Evolutionary conservation across 2,329 filamentous ascomycete genomes (phyloP).

Genomic region (Fusarium sulawesiense): DNA sequence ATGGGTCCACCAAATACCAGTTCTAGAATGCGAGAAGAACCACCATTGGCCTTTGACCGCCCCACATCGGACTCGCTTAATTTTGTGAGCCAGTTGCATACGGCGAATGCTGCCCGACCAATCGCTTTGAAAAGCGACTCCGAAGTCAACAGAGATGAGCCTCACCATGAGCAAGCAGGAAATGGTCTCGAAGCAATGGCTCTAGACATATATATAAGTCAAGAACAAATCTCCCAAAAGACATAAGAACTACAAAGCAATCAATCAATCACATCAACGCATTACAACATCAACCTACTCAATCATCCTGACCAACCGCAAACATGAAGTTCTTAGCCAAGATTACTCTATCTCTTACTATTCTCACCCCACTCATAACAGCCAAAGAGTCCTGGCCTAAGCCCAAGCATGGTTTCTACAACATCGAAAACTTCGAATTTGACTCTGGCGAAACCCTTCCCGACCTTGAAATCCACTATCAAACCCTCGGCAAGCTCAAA

Average conservation of each 20-base stretch:
- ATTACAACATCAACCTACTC: no score
- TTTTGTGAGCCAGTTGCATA: background rate
- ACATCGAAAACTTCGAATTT: conserved; percentile 11
- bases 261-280: background rate
- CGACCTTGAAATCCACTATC: conserved; percentile 19
- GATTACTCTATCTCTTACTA: fast-evolving
- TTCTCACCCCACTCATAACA: fast-evolving
- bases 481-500: conserved; percentile 29
- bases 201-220: background rate
- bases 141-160: background rate
- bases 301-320: fast-evolving
- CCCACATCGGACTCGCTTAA: background rate
- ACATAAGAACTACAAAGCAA: no score
- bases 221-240: background rate
- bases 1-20: background rate
- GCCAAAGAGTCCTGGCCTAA: background rate
- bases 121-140: background rate
- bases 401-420: background rate
- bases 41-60: fast-evolving
- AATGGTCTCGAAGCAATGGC: fast-evolving
- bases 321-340: background rate
- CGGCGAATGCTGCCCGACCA: background rate
- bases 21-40: no score
- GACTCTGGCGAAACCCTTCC: conserved; percentile 8
- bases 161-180: fast-evolving